Evolutionary conservation across 129 eudicot genomes (phyloP), one percentile per base, ranked within the genome.

Genomic region (Chrysanthemum lavandulifolium): DNA sequence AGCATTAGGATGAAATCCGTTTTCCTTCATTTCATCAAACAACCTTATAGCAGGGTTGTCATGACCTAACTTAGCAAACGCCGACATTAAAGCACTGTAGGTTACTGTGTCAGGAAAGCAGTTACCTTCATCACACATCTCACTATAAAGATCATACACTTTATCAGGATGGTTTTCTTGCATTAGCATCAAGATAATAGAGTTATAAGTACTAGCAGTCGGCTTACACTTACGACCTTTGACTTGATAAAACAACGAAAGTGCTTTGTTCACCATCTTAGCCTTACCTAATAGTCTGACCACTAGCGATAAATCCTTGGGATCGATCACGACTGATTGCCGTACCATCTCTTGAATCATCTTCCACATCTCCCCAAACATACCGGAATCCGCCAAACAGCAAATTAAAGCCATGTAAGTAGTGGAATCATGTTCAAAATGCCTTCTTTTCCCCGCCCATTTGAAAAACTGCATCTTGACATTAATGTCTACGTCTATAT

Each of bases 191-290:
- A 87, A 69, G 69, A 94, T 89, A 43, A 87, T 60, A 51, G 98
- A 85, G 68, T 94, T 94, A 71, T 94, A 94, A 52, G 97, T 88
- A 73, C 82, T 73, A 9, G 91, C 86, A 52, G 92, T 87, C 15
- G 97, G 96, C 40, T 84, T 87, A 82, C 96, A 94, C 66, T 90
- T 94, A n/a, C 87, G 87, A 56, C 65, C 79, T 83, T 94, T 94
- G 55, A 94, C 69, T 76, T 87, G 92, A 79, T 87, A 94, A 72
- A 94, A 94, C 53, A 90, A 14, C 0, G 88, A 86, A 8, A 94
- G 86, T 49, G 98, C 98, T 83, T 84, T 94, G 65, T 84, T 86
- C 47, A 90, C 82, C 98, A 94, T 94, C 74, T 94, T 94, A 12
- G 82, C 83, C 67, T 80, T 86, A 56, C 98, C 98, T 72, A 94